phyloP scores from a whole-genome alignment of 2,329 filamentous ascomycete genomes.

The Falciphora oryzae region DNA sequence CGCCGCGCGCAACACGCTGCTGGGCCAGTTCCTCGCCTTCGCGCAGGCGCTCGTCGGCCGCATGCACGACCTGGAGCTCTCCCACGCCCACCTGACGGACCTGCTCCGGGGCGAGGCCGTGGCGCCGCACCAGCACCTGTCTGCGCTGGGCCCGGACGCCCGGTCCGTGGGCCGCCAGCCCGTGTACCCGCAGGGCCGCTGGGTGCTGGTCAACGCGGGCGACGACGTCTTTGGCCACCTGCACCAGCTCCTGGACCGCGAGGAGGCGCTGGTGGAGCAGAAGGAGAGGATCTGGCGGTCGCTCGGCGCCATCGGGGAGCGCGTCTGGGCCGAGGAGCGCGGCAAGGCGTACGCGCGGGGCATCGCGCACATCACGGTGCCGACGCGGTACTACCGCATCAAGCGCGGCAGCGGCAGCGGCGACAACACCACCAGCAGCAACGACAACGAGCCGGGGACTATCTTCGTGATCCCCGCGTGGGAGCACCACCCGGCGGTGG shows the following conservation, averaged over 20 bases:
- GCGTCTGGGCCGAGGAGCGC: conserved; percentile 24
- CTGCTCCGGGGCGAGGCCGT: conserved; percentile 43
- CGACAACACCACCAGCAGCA: no score
- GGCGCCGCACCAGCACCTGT: conserved; percentile 46
- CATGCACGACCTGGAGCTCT: conserved; percentile 51
- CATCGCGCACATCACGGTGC: conserved; percentile 42
- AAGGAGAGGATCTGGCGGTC: conserved; percentile 27
- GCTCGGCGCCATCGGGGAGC: conserved; percentile 36
- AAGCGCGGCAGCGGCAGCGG: background rate
- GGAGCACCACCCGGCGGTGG: conserved; percentile 37
- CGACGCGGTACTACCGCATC: conserved; percentile 47
- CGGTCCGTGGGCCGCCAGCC: conserved; percentile 46
- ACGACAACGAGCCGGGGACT: conserved; percentile 26
- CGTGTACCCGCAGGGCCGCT: conserved; percentile 48
- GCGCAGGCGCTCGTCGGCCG: conserved; percentile 47
- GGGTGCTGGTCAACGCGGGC: conserved; percentile 48
- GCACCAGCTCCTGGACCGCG: conserved; percentile 39
- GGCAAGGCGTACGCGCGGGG: conserved; percentile 33
- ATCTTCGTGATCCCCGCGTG: conserved; percentile 49
- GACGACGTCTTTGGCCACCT: conserved; percentile 44
- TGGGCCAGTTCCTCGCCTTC: conserved; percentile 53
- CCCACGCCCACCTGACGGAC: conserved; percentile 45
- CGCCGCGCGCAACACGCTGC: conserved; percentile 42
- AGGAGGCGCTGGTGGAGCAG: conserved; percentile 35
- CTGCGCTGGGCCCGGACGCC: conserved; percentile 44